phyloP scores from a whole-genome alignment of 2,329 filamentous ascomycete genomes.

The Cercospora brassicicola region DNA sequence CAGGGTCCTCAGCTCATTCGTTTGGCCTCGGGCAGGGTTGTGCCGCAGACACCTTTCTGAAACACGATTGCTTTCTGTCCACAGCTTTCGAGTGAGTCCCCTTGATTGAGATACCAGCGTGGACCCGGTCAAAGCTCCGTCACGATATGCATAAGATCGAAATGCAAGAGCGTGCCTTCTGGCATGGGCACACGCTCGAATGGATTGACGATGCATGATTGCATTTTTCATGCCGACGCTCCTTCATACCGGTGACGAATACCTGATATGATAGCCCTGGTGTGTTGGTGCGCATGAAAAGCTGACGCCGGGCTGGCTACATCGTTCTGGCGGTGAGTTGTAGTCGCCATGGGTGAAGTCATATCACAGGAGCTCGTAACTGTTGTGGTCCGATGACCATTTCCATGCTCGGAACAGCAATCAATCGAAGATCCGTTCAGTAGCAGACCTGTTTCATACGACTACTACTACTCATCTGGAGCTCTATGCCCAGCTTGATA shows the following conservation, averaged over 20 bases:
- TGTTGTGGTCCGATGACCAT: background rate
- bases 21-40: background rate
- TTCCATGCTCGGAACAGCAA: background rate
- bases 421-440: background rate
- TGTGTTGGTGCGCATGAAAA: background rate
- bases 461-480: slow-evolving; percentile 5
- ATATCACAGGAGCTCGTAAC: background rate
- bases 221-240: background rate
- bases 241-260: background rate
- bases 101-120: background rate
- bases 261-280: background rate
- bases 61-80: background rate
- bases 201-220: background rate
- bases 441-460: background rate
- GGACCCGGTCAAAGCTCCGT: background rate
- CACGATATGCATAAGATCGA: background rate
- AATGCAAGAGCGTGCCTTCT: background rate
- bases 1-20: background rate
- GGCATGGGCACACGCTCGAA: background rate
- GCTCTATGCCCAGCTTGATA: slow-evolving; percentile 44
- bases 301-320: background rate
- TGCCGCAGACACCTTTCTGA: background rate
- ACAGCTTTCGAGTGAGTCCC: background rate
- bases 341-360: background rate
- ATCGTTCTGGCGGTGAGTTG: background rate